phyloP scores from a whole-genome alignment of 163 green algal species.

The Prototheca stagnorum region DNA sequence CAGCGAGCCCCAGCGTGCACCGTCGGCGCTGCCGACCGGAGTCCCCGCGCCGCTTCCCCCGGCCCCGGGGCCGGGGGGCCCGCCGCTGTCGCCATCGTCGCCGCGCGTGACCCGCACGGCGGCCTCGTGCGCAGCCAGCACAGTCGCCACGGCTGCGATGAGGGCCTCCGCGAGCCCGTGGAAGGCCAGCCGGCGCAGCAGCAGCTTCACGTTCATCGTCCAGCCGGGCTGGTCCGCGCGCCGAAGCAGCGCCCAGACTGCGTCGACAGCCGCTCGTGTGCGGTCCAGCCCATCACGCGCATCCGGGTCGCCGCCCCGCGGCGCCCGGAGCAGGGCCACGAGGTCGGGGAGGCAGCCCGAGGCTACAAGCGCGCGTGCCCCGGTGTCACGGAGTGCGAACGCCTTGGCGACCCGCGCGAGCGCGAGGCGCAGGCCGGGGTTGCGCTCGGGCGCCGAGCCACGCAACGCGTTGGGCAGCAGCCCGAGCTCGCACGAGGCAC shows the following conservation, averaged over 20 bases:
- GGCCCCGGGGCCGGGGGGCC: too few species aligned
- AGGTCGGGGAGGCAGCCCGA: slow-evolving; percentile 5
- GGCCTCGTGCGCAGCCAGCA: too few species aligned
- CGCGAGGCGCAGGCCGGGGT: slow-evolving; percentile 20
- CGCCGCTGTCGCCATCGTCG: too few species aligned
- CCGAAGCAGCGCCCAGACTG: not conserved
- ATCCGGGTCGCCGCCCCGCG: too few species aligned
- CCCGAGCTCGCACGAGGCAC: slow-evolving; percentile 43
- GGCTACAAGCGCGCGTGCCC: not conserved
- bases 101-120: too few species aligned
- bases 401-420: slow-evolving; percentile 36
- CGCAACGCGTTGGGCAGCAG: slow-evolving; percentile 30
- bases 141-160: too few species aligned
- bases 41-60: too few species aligned
- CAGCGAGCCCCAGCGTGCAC: too few species aligned
- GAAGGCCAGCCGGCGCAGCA: slow-evolving; percentile 12
- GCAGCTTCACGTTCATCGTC: slow-evolving; percentile 15
- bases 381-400: slow-evolving; percentile 7
- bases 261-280: too few species aligned
- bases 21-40: too few species aligned
- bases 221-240: not conserved
- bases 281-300: too few species aligned
- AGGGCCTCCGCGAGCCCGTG: too few species aligned
- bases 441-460: slow-evolving; percentile 16
- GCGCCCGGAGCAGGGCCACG: slow-evolving; percentile 27